Evolutionary conservation across 352 stramenopile species (phyloP), one percentile per base, ranked within the genome.

Genomic region (Pythium sukuiense): DNA sequence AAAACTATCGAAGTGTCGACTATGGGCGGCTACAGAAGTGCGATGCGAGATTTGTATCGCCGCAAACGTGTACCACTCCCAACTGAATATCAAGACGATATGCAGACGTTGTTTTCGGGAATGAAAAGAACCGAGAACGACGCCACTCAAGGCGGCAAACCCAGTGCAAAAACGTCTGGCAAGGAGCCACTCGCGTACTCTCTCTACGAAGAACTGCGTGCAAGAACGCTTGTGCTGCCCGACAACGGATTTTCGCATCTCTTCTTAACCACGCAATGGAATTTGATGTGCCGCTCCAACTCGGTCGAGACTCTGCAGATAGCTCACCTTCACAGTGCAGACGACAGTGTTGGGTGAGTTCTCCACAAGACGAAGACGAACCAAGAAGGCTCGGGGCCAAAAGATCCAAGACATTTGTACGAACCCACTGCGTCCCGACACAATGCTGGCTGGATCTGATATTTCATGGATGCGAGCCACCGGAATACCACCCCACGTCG

Each of bases 211-310:
- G n/a, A 58, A n/a, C 26, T 64, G 27, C 50, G 59, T 35, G 12
- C 6, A 11, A 53, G 1, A 3, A 65, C 59, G 6, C 9, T 57
- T 1, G 26, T 41, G 46, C 8, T 18, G 16, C 6, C 12, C 4
- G 59, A 65, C 27, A 41, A 35, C 45, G 68, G 62, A 0, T 76
- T 76, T 64, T 20, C 64, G 0, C 71, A 74, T 50, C 41, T 72
- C 0, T 74, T 73, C 55, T 50, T 75, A 4, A 68, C 46, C 13
- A 61, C 55, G 0, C 67, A 73, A 54, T 73, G 71, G 71, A 73
- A 78, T 59, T 37, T 71, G 6, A 75, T 75, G 71, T 78, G 71
- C 24, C 49, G 64, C 1, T 73, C 64, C 0, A 68, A 64, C 13
- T 78, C 64, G 3, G 63, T 73, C 11, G 27, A 78, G 33, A 73